These are phyloP conservation scores for Malassezia sp. DNA, from an alignment of 1,284 basidiomycete genomes.

Conservation along the genomic window DNA sequence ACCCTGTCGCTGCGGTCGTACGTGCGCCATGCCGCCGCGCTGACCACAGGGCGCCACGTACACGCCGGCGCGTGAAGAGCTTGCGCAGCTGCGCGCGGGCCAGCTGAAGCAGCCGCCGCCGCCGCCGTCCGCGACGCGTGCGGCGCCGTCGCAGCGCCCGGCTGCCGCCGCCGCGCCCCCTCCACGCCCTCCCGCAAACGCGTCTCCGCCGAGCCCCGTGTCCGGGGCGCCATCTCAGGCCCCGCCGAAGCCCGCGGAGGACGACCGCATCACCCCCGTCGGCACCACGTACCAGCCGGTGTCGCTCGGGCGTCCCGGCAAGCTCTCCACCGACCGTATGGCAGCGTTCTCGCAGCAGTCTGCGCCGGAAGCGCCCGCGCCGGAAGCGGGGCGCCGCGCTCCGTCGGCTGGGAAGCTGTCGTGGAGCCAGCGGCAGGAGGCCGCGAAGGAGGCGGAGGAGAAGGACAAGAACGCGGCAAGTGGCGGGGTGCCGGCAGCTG, in stretches of 20 bases:
- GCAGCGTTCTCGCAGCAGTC: slow-evolving; percentile 32
- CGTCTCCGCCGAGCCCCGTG: slow-evolving; percentile 9
- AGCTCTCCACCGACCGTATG: slow-evolving; percentile 35
- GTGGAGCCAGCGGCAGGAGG: slow-evolving; percentile 44
- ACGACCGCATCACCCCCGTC: slow-evolving; percentile 41
- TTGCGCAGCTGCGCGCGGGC: slow-evolving; percentile 34
- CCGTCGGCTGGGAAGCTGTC: slow-evolving; percentile 33
- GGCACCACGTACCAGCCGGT: slow-evolving; percentile 43
- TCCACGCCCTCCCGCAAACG: slow-evolving; percentile 16
- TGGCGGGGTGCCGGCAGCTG: slow-evolving; percentile 4
- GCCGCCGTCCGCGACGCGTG: slow-evolving; percentile 11
- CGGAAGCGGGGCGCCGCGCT: slow-evolving; percentile 17
- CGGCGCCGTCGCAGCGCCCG: not conserved
- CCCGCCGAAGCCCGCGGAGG: slow-evolving; percentile 31
- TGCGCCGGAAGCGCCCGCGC: slow-evolving; percentile 16
- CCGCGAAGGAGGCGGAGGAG: slow-evolving; percentile 35
- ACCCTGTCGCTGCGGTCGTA: slow-evolving; percentile 35
- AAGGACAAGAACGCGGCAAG: slow-evolving; percentile 20
- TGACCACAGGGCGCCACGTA: slow-evolving; percentile 41
- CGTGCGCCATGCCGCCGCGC: too few relatives aligned
- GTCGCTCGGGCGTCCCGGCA: slow-evolving; percentile 39
- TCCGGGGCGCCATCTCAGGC: not conserved
- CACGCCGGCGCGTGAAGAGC: slow-evolving; percentile 33
- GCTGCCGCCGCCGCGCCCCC: slow-evolving; percentile 19
- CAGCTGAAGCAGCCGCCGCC: slow-evolving; percentile 4